Conservation (phyloP, 2,329 filamentous ascomycete species). For the Phialophora verrucosa region DNA sequence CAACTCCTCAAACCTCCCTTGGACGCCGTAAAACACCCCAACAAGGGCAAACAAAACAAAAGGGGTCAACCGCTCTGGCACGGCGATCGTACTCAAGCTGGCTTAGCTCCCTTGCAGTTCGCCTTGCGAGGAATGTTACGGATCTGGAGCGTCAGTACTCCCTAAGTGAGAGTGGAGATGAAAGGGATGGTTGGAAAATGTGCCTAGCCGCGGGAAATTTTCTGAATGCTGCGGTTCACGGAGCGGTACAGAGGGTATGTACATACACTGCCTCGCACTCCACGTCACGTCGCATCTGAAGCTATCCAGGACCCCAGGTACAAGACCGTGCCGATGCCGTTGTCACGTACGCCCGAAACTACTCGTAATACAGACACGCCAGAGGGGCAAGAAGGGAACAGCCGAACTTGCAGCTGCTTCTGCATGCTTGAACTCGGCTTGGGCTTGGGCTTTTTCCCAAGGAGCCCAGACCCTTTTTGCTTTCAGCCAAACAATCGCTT, state of each 20-base stretch:
- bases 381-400: background rate
- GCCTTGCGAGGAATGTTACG: background rate
- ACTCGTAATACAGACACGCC: no score
- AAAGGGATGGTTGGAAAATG: background rate
- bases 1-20: background rate
- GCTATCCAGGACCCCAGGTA: background rate
- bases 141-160: background rate
- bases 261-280: background rate
- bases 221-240: background rate
- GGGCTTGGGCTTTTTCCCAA: background rate
- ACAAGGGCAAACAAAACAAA: conserved; percentile 1
- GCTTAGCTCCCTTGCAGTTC: background rate
- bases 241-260: background rate
- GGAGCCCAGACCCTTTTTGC: background rate
- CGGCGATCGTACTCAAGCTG: background rate
- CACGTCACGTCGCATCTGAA: background rate
- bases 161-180: conserved; percentile 4
- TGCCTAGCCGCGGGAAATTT: background rate
- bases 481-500: conserved; percentile 4
- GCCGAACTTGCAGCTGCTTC: background rate
- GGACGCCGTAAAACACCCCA: background rate
- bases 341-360: background rate
- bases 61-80: background rate
- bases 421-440: background rate
- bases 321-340: background rate